These are phyloP conservation scores for Pythium myriotylum DNA, from an alignment of 352 stramenopile species.

Conservation along the genomic window DNA sequence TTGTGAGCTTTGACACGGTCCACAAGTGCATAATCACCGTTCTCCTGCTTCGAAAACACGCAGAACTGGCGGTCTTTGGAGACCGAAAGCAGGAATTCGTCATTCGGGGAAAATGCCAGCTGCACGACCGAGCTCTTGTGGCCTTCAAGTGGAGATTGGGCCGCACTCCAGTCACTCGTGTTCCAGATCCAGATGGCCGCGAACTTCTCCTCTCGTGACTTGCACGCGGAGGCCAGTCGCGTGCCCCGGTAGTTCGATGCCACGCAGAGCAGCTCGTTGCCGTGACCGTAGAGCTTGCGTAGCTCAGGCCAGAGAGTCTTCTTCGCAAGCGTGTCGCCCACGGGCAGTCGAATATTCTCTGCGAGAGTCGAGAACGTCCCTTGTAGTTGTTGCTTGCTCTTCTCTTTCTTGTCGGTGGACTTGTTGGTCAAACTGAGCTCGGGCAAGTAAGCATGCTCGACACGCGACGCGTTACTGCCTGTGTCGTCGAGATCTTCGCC, in stretches of 20 bases:
- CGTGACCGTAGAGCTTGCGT: constrained; percentile 80
- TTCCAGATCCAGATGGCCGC: constrained; percentile 70
- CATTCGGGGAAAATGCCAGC: constrained; percentile 68
- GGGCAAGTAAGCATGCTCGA: constrained; percentile 69
- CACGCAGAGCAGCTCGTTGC: constrained; percentile 78
- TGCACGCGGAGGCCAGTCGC: constrained; percentile 70
- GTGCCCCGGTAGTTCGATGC: constrained; percentile 52
- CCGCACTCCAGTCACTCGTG: constrained; percentile 54
- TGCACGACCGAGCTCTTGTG: constrained; percentile 84
- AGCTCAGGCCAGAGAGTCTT: constrained; percentile 80
- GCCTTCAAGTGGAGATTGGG: constrained; percentile 47
- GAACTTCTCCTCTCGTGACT: constrained; percentile 70
- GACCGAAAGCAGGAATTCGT: constrained; percentile 63
- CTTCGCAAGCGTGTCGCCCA: constrained; percentile 60
- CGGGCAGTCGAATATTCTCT: constrained; percentile 37
- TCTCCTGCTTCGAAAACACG: constrained; percentile 42
- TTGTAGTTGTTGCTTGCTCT: constrained; percentile 3
- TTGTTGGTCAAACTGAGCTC: constrained; percentile 85
- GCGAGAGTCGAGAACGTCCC: constrained; percentile 29
- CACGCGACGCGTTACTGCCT: background rate
- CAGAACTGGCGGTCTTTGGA: constrained; percentile 78
- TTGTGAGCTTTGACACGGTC: constrained; percentile 70
- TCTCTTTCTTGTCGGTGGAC: constrained; percentile 21
- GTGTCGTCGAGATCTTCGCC: background rate
- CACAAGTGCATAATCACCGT: constrained; percentile 41